These are phyloP conservation scores for Arctium minus DNA, from an alignment of 129 eudicot species.

Conservation along the genomic window DNA sequence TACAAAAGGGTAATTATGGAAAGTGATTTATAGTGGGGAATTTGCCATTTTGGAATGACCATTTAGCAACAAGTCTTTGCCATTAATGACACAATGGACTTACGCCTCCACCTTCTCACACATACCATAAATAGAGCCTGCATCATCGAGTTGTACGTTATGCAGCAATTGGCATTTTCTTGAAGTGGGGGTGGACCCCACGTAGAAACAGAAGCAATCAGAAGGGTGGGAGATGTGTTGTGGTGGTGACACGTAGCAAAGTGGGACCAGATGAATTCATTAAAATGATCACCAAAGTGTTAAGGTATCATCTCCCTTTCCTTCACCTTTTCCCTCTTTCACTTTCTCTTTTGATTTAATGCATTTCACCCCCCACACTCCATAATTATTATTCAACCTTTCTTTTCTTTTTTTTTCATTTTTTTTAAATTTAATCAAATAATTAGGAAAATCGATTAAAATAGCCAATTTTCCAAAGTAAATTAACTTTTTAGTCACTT, in stretches of 20 bases:
- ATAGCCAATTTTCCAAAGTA: no score
- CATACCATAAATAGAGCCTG: conserved; percentile 28
- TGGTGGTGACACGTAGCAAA: conserved; percentile 27
- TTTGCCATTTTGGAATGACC: conserved; percentile 5
- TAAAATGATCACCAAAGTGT: conserved; percentile 30
- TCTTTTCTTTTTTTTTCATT: background rate
- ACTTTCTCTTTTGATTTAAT: conserved; percentile 26
- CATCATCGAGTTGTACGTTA: conserved; percentile 30
- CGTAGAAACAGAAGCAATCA: conserved; percentile 27
- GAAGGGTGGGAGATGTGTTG: background rate
- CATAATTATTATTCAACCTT: conserved; percentile 2
- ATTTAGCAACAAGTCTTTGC: conserved; percentile 29
- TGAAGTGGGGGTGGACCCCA: conserved; percentile 22
- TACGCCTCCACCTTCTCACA: conserved; percentile 17
- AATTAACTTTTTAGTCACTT: no score
- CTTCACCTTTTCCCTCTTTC: conserved; percentile 34
- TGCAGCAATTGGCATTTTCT: conserved; percentile 38
- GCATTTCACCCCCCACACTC: conserved; percentile 23
- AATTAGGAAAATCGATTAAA: no score
- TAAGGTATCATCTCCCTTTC: conserved; percentile 42
- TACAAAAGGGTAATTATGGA: conserved; percentile 2
- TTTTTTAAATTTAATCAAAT: background rate
- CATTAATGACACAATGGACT: conserved; percentile 9
- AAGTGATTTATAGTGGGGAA: conserved; percentile 13
- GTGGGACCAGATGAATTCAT: conserved; percentile 30